These are phyloP conservation scores for Cutaneotrichosporon sp. DNA, from an alignment of 1,284 basidiomycete species.

Conservation along the genomic window DNA sequence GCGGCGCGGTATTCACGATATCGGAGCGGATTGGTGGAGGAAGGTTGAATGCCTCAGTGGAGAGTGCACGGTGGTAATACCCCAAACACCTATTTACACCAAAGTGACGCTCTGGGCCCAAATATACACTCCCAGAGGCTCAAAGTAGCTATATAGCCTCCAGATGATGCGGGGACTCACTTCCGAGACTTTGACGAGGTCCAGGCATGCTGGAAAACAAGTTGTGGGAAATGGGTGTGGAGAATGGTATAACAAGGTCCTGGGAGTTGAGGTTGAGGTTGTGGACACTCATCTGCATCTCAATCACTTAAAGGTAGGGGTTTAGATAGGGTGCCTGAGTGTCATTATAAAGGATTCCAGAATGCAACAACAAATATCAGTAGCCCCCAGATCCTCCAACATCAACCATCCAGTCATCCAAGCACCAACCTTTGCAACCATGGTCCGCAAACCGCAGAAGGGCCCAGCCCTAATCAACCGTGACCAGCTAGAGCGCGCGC, in stretches of 20 bases:
- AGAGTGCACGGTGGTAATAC: too few species aligned
- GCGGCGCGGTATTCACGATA: background rate
- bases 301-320: background rate
- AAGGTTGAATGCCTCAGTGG: background rate
- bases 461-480: conserved; percentile 35
- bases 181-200: conserved; percentile 1
- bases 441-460: background rate
- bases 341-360: background rate
- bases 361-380: background rate
- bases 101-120: background rate
- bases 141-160: background rate
- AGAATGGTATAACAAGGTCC: background rate
- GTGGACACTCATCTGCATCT: background rate
- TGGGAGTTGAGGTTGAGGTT: background rate
- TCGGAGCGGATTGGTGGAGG: background rate
- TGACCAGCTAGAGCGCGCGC: conserved; percentile 47
- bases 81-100: background rate
- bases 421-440: background rate
- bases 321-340: background rate
- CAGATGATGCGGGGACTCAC: background rate
- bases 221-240: background rate
- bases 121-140: background rate
- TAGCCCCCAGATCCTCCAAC: background rate
- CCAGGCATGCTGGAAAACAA: background rate
- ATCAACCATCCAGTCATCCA: background rate